These are phyloP conservation scores for Chondrus crispus DNA, from an alignment of 23 red algal species.

Conservation along the genomic window DNA sequence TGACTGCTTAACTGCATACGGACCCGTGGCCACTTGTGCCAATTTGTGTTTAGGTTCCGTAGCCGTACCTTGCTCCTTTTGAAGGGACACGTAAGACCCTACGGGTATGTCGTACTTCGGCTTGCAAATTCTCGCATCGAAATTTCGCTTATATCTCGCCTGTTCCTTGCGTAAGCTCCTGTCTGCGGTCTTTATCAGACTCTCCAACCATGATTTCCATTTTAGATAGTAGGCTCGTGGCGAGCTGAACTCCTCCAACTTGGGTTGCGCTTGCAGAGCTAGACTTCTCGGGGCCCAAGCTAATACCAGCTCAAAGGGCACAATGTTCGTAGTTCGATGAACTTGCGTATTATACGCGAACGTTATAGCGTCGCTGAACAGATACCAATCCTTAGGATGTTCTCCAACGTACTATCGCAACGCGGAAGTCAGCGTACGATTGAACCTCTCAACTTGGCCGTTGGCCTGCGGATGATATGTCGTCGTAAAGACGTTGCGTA, in stretches of 20 bases:
- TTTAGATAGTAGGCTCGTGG: background rate
- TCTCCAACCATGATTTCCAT: background rate
- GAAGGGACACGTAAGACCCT: background rate
- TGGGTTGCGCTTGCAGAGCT: background rate
- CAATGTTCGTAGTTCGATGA: background rate
- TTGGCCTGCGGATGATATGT: conserved; percentile 18
- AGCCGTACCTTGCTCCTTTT: background rate
- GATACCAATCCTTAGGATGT: background rate
- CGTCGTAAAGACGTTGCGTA: background rate
- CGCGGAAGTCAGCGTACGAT: background rate
- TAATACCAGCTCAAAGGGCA: background rate
- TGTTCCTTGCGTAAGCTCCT: background rate
- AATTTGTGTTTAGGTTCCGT: background rate
- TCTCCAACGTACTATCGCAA: background rate
- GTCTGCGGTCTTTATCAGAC: background rate
- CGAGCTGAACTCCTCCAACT: background rate
- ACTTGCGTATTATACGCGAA: conserved; percentile 21
- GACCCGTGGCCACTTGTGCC: background rate
- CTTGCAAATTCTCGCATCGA: background rate
- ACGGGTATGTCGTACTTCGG: background rate
- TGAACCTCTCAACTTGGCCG: conserved; percentile 42
- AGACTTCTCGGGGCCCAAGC: background rate
- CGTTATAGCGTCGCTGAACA: background rate
- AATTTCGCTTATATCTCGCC: background rate
- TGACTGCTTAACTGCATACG: background rate